Base-by-base conservation (phyloP, 108 stramenopile species). In the Nannochloropsis granulata region DNA sequence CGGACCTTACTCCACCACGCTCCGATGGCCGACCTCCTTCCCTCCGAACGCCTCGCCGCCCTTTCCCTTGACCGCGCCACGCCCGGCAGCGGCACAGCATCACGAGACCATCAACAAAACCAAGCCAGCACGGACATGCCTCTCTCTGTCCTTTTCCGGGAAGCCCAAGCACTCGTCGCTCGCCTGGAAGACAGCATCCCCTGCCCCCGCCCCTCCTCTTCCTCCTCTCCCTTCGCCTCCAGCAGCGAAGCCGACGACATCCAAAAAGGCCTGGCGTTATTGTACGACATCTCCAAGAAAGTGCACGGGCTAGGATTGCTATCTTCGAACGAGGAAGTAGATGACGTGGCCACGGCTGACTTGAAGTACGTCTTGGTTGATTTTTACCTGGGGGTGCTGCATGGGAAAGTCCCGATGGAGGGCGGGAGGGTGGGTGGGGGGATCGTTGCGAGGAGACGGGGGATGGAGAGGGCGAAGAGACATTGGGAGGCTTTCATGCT, bases 271-370 rank as follows among this genome's bases (percentile, higher is more conserved):
- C 25, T 84, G 14, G 42, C 34, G 43, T 81, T 42, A 21, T 24
- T 84, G 8, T 23, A 86, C 23, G 25, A 81, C 0, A 81, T 56
- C 43, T 43, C 71, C 21, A 26, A 19, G 14, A 83, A 23, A 1
- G 83, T 80, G 43, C 79, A 44, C 9, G 13, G 44, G 2, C 24
- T 84, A 11, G 83, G 46, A 13, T 12, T 87, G 13, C 8, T 87
- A 10, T 80, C 86, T 19, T 24, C 25, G 44, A 80, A 84, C 79
- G 79, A 80, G 19, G 9, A 13, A 13, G 34, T 79, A 7, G 83
- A 83, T n/a, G 86, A 87, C 84, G 46, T 84, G 24, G 80, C 83
- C 42, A 83, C 86, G 10, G 34, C 45, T 23, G 42, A 46, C 12
- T 14, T 87, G 25, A 44, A 43, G 7, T 87, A 24, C 25, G 79